Percentiles rank a stretch among this genome's conserved stretches.
Conservation (phyloP, 225 moss, liverwort and hornwort species). For the Bryoerythrophyllum caledonicum region DNA sequence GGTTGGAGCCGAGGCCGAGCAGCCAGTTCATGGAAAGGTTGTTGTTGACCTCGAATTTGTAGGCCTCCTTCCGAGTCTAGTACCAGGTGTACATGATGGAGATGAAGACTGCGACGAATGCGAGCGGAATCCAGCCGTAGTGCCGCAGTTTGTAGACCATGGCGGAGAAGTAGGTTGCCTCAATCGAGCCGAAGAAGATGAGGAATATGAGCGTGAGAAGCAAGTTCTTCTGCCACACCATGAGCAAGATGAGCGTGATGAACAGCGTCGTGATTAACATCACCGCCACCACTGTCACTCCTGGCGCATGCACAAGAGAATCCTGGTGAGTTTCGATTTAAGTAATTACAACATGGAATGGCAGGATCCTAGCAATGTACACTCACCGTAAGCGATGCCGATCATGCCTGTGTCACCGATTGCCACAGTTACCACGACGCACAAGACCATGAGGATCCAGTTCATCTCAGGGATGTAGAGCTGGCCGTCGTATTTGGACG, state of each 20-base stretch:
- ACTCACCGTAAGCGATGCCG: conserved; percentile 65
- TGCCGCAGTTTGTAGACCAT: conserved; percentile 56
- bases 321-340: background rate
- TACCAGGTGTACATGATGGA: conserved; percentile 59
- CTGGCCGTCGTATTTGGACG: conserved; percentile 51
- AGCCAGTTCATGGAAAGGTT: conserved; percentile 63
- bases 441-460: conserved; percentile 62
- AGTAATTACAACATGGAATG: background rate
- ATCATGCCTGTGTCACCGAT: conserved; percentile 43
- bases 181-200: conserved; percentile 32
- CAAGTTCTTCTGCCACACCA: conserved; percentile 57
- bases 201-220: conserved; percentile 37
- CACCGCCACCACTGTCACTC: conserved; percentile 63
- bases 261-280: conserved; percentile 58
- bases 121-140: conserved; percentile 60
- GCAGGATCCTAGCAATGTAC: background rate
- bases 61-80: conserved; percentile 46
- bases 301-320: conserved; percentile 27
- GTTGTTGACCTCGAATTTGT: conserved; percentile 48
- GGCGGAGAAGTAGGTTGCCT: conserved; percentile 48
- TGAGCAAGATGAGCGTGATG: conserved; percentile 50
- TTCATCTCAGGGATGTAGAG: conserved; percentile 75
- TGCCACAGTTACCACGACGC: conserved; percentile 45
- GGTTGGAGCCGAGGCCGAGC: conserved; percentile 45
- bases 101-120: conserved; percentile 44